A percentile compares a stretch with the other conserved stretches of the same genome.
These are phyloP conservation scores for Gracilaria caudata DNA, from an alignment of 23 red algal species.

Conservation along the genomic window DNA sequence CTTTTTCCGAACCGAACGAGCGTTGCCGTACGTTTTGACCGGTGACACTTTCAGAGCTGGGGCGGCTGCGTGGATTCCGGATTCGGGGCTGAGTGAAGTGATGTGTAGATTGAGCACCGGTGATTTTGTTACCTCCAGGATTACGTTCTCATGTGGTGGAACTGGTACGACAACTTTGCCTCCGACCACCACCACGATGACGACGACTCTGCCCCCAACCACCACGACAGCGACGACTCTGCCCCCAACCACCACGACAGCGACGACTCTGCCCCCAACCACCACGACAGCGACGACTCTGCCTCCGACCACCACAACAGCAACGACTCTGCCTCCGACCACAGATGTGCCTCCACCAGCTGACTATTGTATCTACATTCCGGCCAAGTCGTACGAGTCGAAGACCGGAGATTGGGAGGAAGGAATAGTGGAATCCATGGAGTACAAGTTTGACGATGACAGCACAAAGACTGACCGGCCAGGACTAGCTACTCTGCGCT, in stretches of 20 bases:
- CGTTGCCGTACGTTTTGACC: slow-evolving; percentile 24
- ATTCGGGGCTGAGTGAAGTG: background rate
- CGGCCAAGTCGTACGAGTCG: background rate
- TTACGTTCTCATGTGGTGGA: slow-evolving; percentile 21
- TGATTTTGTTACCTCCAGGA: background rate
- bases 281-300: background rate
- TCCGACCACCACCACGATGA: background rate
- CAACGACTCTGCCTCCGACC: background rate
- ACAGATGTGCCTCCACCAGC: background rate
- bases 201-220: background rate
- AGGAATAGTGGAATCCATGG: background rate
- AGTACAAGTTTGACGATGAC: background rate
- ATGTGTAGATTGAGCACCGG: slow-evolving; percentile 2
- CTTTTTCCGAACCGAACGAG: background rate
- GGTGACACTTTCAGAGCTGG: slow-evolving; percentile 19
- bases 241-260: background rate
- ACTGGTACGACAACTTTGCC: background rate
- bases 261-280: background rate
- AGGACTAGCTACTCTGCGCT: slow-evolving; percentile 11
- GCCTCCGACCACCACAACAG: background rate
- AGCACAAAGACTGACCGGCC: background rate
- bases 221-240: background rate
- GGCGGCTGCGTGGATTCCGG: slow-evolving; percentile 15
- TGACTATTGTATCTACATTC: slow-evolving; percentile 41
- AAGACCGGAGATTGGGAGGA: slow-evolving; percentile 35